A percentile compares a stretch with the other conserved stretches of the same genome.
phyloP scores from a whole-genome alignment of 2,329 filamentous ascomycete species.

The Chaetomium olivaceum region DNA sequence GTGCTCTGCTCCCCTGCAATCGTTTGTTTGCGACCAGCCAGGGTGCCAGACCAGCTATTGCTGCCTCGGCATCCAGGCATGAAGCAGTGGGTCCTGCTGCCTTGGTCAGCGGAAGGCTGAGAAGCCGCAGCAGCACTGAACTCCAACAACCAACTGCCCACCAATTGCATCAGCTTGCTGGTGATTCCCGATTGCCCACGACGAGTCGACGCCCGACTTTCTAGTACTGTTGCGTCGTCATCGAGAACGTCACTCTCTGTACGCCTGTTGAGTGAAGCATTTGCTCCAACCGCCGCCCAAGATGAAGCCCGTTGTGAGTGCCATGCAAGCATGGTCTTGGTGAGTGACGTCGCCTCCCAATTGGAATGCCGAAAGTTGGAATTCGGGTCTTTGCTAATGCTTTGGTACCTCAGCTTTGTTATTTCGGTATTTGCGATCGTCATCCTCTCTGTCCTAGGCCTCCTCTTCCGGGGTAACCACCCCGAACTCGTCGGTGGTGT shows the following conservation, averaged over 20 bases:
- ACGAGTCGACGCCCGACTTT: background rate
- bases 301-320: conserved; percentile 95
- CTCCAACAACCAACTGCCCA: background rate
- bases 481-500: conserved; percentile 79
- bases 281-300: conserved; percentile 16
- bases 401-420: conserved; percentile 63
- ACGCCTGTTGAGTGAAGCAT: background rate
- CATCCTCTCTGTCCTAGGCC: conserved; percentile 63
- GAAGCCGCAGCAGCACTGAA: background rate
- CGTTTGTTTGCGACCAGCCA: background rate
- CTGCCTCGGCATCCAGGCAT: background rate
- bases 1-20: background rate
- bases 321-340: conserved; percentile 95
- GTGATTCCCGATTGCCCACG: background rate
- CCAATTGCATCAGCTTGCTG: conserved; percentile 4
- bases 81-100: background rate
- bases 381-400: background rate
- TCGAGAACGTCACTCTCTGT: background rate
- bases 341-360: conserved; percentile 46
- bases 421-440: conserved; percentile 66
- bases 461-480: conserved; percentile 76
- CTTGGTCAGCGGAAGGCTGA: background rate
- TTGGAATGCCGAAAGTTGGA: background rate
- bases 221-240: background rate
- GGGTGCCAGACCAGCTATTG: background rate